Conservation (phyloP, 805 yeast genomes). For the Saturnispora quitensis region DNA sequence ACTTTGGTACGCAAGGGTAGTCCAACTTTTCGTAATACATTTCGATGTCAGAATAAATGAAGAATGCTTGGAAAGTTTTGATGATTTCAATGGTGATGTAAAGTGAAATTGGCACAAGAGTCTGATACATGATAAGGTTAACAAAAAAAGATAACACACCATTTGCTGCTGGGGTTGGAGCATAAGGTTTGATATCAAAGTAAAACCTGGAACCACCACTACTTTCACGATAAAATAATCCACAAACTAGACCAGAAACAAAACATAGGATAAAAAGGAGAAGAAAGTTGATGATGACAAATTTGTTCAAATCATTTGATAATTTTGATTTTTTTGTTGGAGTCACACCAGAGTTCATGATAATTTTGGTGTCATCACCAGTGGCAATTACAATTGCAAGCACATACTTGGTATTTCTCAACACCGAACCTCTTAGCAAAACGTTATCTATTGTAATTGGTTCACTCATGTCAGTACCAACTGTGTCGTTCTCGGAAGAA, state of each 20-base stretch:
- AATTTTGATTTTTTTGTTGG: constrained; percentile 66
- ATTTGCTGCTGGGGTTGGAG: constrained; percentile 49
- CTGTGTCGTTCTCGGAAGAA: constrained; percentile 24
- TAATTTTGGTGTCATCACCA: constrained; percentile 66
- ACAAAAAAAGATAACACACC: constrained; percentile 67
- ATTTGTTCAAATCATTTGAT: constrained; percentile 55
- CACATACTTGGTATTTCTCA: constrained; percentile 71
- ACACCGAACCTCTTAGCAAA: constrained; percentile 60
- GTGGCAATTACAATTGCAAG: constrained; percentile 70
- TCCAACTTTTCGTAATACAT: constrained; percentile 65
- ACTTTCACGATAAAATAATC: constrained; percentile 42
- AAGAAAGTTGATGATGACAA: constrained; percentile 54
- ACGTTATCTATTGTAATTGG: constrained; percentile 54
- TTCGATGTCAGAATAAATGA: constrained; percentile 58
- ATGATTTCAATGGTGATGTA: constrained; percentile 73
- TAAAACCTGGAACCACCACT: constrained; percentile 36
- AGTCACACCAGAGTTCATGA: constrained; percentile 70
- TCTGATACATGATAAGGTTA: constrained; percentile 62
- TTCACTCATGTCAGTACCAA: constrained; percentile 35
- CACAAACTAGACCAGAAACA: constrained; percentile 62
- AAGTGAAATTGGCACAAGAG: constrained; percentile 71
- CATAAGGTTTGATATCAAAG: constrained; percentile 57
- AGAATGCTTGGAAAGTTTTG: constrained; percentile 67
- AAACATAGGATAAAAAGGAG: constrained; percentile 58
- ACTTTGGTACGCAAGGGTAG: constrained; percentile 70